Evolutionary conservation across 2,329 filamentous ascomycete species (phyloP), one percentile per base, ranked within the genome.

Genomic region (Zymoseptoria pseudotritici): DNA sequence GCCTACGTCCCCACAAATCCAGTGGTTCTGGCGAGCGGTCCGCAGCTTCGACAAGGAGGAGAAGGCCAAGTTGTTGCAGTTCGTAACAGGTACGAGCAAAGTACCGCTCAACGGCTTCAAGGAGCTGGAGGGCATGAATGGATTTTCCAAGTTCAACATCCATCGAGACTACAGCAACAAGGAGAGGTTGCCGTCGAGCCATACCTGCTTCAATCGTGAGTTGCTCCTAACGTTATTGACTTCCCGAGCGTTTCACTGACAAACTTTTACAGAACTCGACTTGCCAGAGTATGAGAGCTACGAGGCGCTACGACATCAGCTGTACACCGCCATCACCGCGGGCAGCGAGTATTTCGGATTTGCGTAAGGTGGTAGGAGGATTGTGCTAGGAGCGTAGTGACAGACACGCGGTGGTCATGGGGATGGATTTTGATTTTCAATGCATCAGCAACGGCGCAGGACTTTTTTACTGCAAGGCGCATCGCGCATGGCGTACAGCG

Each of bases 181-280:
- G 77, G 90, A 97, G 72, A 89, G 94, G 67, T 82, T 99, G 65
- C 94, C 94, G 59, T 96, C 90, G 70, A 96, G 92, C 69, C 95
- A 99, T 76, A 99, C 94, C 65, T 99, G 94, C 81, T 99, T 99
- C 79, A 99, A 99, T 75, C 94, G 91, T 96, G 85, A 88, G 90
- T 88, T 63, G 20, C 26, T 21, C 24, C 13, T 54, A 1, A n/a
- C 20, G 9, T 54, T 17, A 4, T 10, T 19, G 4, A 54, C 36
- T n/a, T 9, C 26, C 21, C 6, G 17, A 58, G 58, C 21, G 31
- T 46, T 58, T 56, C 66, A 66, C 76, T 81, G 70, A 82, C 68
- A 10, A 36, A 56, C 52, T 51, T 59, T 53, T 57, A 61, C 74
- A 96, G 91, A 99, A 80, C 90, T 99, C 73, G 94, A 99, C 79